Evolutionary conservation across 208 protist species (phyloP), one percentile per base, ranked within the genome.

Genomic region (Trichomonas tenax): DNA sequence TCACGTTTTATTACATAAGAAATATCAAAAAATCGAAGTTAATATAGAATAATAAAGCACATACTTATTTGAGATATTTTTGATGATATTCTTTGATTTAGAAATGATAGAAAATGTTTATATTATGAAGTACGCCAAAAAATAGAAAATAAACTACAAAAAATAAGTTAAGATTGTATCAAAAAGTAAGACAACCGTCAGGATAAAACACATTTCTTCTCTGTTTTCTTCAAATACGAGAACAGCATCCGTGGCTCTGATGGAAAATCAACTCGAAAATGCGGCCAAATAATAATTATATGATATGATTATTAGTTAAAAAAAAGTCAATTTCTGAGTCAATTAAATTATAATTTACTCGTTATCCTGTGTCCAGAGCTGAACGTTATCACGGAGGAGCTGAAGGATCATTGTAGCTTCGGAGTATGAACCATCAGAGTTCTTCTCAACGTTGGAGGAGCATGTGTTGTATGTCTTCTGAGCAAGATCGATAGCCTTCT

Each of bases 391-490:
- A 44, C 98, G 96, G 3, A 98, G 96, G 38, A 98, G 97, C 96
- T 98, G 98, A 97, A 98, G 98, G 96, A 98, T 98, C 31, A 98
- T 97, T n/a, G 98, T 98, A 17, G 97, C 97, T 45, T 97, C 97
- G 88, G 98, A 98, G 96, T 98, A 98, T 9, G 97, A 98, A 46
- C 31, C 51, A 72, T 95, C 89, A 72, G 89, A 48, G n/a, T 81
- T 81, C 11, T 72, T 45, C 44, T 95, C 89, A 81, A 95, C 44
- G 31, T 34, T 95, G 44, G 26, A 21, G 4, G 34, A 51, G 49
- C 31, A 81, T 88, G 31, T n/a, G 15, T 96, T 82, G 84, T 98
- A 98, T 1, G 98, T 98, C 95, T 97, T 96, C 96, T 98, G 98
- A 21, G 98, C 98, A 81, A 98, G 97, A 48, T 98, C 49, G 96